Percentiles rank a stretch among this genome's conserved stretches.
phyloP scores from a whole-genome alignment of 2,329 filamentous ascomycete species.

The Arthroderma uncinatum region DNA sequence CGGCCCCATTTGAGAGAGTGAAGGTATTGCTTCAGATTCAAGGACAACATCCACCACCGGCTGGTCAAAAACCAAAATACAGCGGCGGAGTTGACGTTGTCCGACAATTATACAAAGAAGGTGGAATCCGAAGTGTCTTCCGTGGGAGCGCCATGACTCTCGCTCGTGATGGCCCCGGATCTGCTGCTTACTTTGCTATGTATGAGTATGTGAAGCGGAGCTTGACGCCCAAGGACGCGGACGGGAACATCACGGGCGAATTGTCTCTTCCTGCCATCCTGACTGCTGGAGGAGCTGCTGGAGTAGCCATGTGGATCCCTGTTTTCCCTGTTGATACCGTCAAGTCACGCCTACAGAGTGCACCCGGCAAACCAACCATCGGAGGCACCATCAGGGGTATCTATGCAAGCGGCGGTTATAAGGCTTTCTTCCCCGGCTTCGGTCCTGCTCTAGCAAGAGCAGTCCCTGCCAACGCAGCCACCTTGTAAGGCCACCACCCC shows the following conservation, averaged over 20 bases:
- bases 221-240: constrained; percentile 70
- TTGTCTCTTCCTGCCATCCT: constrained; percentile 74
- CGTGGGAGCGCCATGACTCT: constrained; percentile 82
- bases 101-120: constrained; percentile 81
- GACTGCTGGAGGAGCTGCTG: constrained; percentile 76
- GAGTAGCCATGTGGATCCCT: constrained; percentile 98
- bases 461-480: constrained; percentile 91
- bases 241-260: constrained; percentile 62
- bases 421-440: constrained; percentile 95
- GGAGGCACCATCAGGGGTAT: constrained; percentile 67
- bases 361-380: constrained; percentile 72
- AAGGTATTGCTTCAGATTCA: constrained; percentile 98
- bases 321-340: constrained; percentile 97
- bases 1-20: constrained; percentile 96
- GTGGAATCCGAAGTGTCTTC: constrained; percentile 84
- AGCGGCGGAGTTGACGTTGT: constrained; percentile 80
- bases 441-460: constrained; percentile 85
- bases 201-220: constrained; percentile 91
- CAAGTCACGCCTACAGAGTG: constrained; percentile 87
- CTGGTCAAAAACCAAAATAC: constrained; percentile 89
- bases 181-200: constrained; percentile 89
- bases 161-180: constrained; percentile 84
- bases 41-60: constrained; percentile 71
- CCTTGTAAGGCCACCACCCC: constrained; percentile 47
- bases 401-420: constrained; percentile 71